Conservation (phyloP, 495 filamentous ascomycete species). For the Niebla homalea region DNA sequence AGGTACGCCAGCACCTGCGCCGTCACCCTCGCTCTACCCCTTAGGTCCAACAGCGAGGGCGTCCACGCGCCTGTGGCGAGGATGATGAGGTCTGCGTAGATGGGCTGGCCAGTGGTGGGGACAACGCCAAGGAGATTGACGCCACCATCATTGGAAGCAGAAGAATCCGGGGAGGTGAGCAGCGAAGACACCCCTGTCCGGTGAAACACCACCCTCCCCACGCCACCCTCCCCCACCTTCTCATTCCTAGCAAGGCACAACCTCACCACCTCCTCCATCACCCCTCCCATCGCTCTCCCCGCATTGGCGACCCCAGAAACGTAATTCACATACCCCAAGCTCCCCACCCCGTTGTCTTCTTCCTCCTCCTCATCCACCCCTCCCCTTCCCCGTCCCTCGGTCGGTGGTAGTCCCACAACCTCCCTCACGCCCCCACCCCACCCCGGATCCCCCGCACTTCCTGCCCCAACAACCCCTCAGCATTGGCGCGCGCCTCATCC, state of each 20-base stretch:
- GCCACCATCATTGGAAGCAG: background rate
- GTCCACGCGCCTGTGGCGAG: slow-evolving; percentile 85
- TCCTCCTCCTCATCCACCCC: slow-evolving; percentile 35
- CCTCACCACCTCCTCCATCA: slow-evolving; percentile 44
- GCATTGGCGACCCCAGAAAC: slow-evolving; percentile 78
- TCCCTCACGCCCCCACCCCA: slow-evolving; percentile 19
- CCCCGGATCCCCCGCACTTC: slow-evolving; percentile 36
- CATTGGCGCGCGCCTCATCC: slow-evolving; percentile 29
- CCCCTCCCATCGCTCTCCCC: slow-evolving; percentile 53
- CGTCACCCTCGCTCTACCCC: slow-evolving; percentile 60
- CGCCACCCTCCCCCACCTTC: slow-evolving; percentile 25
- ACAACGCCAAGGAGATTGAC: background rate
- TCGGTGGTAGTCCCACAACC: background rate
- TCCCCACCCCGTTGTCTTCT: slow-evolving; percentile 36
- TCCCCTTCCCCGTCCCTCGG: slow-evolving; percentile 12
- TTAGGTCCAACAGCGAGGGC: slow-evolving; percentile 57
- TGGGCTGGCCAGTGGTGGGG: background rate
- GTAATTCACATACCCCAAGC: slow-evolving; percentile 68
- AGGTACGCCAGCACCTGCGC: slow-evolving; percentile 76
- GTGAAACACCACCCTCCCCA: slow-evolving; percentile 45
- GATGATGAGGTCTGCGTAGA: slow-evolving; percentile 60
- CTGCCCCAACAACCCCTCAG: slow-evolving; percentile 11
- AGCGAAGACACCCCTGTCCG: slow-evolving; percentile 49
- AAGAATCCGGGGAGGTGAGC: slow-evolving; percentile 17
- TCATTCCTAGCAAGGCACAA: background rate